These are phyloP conservation scores for Excoecaria cochinchinensis DNA, from an alignment of 345 rosid genomes.

Conservation along the genomic window DNA sequence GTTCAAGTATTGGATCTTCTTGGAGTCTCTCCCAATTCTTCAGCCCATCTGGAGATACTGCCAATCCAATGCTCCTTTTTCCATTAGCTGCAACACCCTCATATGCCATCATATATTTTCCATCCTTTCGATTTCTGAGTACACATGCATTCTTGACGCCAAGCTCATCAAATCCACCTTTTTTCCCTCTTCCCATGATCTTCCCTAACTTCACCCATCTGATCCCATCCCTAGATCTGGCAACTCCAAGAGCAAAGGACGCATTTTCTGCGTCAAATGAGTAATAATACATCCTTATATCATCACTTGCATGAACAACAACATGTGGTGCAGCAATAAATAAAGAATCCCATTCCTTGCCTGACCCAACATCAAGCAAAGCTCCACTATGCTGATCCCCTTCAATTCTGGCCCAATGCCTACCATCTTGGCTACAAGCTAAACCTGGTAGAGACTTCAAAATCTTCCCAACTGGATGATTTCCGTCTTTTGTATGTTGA, in stretches of 20 bases:
- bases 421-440: conserved; percentile 83
- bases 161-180: conserved; percentile 49
- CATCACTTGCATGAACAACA: conserved; percentile 58
- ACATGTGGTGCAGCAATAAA: conserved; percentile 69
- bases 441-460: conserved; percentile 66
- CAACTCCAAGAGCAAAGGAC: conserved; percentile 54
- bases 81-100: conserved; percentile 59
- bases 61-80: conserved; percentile 54
- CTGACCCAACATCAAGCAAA: conserved; percentile 73
- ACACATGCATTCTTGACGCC: conserved; percentile 64
- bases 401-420: conserved; percentile 90
- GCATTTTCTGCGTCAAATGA: conserved; percentile 55
- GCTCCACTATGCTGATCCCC: conserved; percentile 85
- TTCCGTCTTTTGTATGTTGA: not conserved
- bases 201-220: conserved; percentile 74
- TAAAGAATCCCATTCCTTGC: conserved; percentile 71
- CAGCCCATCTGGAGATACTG: conserved; percentile 59
- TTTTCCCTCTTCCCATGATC: conserved; percentile 52
- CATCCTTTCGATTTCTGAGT: conserved; percentile 52
- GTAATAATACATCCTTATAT: conserved; percentile 77
- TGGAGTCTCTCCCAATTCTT: conserved; percentile 53
- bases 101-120: conserved; percentile 66
- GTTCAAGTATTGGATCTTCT: conserved; percentile 44
- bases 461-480: conserved; percentile 25
- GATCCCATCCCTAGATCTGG: conserved; percentile 82